Base-by-base conservation (phyloP, 352 stramenopile genomes). In the Pythium dissotocum region DNA sequence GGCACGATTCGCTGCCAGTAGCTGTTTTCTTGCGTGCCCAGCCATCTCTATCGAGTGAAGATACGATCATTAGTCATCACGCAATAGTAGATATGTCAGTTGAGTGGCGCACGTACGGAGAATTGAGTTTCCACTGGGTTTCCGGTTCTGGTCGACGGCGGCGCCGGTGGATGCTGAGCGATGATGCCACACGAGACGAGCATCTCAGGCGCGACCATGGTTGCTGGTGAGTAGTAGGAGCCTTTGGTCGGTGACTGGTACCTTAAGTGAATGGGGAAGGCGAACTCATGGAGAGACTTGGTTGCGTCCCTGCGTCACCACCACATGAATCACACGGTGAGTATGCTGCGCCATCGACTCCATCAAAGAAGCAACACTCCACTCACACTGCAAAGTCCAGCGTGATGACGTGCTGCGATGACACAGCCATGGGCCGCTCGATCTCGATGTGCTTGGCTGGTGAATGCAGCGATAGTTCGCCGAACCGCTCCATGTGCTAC, bases 371-470 rank as follows among this genome's bases (percentile, higher is more conserved):
- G 14, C 38, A 32, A 1, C 1, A 77, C 67, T 26, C 58, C 77
- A 77, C 67, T 26, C 58, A 80, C 73, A 65, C 49, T 32, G 38
- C 1, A 56, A 70, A 69, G 21, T 76, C 70, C 21, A 80, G 56
- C 10, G 63, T 54, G 24, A 78, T 62, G 18, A 58, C 21, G 26
- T 78, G 71, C 46, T 75, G 71, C 1, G 58, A 46, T 2, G 71
- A 78, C 5, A 78, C 71, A 6, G 68, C 63, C 5, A 51, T 61
- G 14, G 71, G 71, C 1, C 68, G 57, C 53, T 78, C 71, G 38
- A 78, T 78, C 36, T 78, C 71, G 32, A 78, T 78, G 38, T 78
- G 65, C 46, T 75, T 78, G 63, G 68, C 65, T 40, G 62, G 30
- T 12, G 71, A 63, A 24, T 64, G 40, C 14, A 78, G 56, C 42